Evolutionary conservation across 495 filamentous ascomycete genomes (phyloP).

Genomic region (Mytilinidion resinicola): DNA sequence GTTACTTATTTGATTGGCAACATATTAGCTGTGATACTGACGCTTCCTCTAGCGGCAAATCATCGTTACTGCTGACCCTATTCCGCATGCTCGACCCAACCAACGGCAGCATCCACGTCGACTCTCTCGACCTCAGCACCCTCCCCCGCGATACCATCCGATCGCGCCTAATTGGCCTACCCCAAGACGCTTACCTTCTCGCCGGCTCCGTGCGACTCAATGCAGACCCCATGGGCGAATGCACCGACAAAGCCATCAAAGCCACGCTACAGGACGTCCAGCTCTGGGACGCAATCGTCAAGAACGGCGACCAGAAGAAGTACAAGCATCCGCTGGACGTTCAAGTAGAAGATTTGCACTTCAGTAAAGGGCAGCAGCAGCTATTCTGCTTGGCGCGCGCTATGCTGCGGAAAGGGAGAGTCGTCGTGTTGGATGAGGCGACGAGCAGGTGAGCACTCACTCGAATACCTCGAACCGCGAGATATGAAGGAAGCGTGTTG

Average conservation of each 20-base stretch:
- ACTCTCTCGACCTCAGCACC: constrained; percentile 45
- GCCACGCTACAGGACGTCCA: constrained; percentile 2
- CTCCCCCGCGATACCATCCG: constrained; percentile 51
- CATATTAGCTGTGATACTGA: constrained; percentile 41
- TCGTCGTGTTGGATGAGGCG: constrained; percentile 55
- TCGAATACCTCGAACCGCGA: too few relatives aligned
- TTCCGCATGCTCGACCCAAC: constrained; percentile 50
- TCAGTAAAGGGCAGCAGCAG: constrained; percentile 58
- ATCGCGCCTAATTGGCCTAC: constrained; percentile 52
- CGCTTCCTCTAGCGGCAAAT: constrained; percentile 60
- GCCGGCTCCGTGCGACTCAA: constrained; percentile 31
- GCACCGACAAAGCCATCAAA: constrained; percentile 4
- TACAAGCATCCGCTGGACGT: too few relatives aligned
- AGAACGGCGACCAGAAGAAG: neutral
- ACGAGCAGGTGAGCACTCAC: too few relatives aligned
- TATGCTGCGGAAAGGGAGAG: constrained; percentile 48
- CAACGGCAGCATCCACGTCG: constrained; percentile 48
- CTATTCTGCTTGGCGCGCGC: constrained; percentile 54
- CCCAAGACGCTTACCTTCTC: constrained; percentile 59
- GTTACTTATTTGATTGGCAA: neutral
- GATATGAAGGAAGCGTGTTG: too few relatives aligned
- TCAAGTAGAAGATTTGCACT: constrained; percentile 30
- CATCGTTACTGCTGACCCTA: constrained; percentile 50
- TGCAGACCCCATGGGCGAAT: neutral
- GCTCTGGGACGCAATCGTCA: constrained; percentile 11